A percentile compares a stretch with the other conserved stretches of the same genome.
phyloP scores from a whole-genome alignment of 2,329 filamentous ascomycete genomes.

The Lachnellula arida region DNA sequence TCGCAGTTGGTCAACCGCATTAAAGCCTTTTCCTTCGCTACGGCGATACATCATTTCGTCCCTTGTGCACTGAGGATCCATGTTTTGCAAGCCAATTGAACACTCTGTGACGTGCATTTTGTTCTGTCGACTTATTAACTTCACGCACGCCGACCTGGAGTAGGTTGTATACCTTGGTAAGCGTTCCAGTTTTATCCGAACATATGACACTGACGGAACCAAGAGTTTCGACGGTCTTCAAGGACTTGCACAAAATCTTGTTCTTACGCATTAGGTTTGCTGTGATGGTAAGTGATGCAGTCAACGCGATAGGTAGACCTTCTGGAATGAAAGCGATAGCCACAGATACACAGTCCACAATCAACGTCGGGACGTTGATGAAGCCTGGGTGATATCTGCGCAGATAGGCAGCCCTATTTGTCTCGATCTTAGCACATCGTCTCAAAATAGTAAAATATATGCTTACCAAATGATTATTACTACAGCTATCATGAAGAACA shows the following conservation, averaged over 20 bases:
- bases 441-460: conserved; percentile 32
- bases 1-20: conserved; percentile 53
- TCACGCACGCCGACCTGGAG: conserved; percentile 26
- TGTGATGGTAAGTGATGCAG: conserved; percentile 67
- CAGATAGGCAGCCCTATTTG: conserved; percentile 55
- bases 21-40: conserved; percentile 30
- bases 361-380: conserved; percentile 68
- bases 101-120: conserved; percentile 70
- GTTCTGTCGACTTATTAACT: conserved; percentile 42
- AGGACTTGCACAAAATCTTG: conserved; percentile 72
- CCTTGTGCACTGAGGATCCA: conserved; percentile 44
- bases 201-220: conserved; percentile 70
- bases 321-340: conserved; percentile 75
- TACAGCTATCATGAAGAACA: conserved; percentile 59
- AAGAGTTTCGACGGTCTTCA: conserved; percentile 74
- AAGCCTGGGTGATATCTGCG: conserved; percentile 60
- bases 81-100: conserved; percentile 48
- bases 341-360: conserved; percentile 67
- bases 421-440: conserved; percentile 1
- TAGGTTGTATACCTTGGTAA: conserved; percentile 41
- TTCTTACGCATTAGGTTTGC: conserved; percentile 74
- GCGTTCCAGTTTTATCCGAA: conserved; percentile 71
- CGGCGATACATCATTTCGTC: conserved; percentile 34
- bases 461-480: conserved; percentile 61
- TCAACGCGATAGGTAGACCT: conserved; percentile 65